phyloP scores from a whole-genome alignment of 2,329 filamentous ascomycete species.

The Verticillium longisporum region DNA sequence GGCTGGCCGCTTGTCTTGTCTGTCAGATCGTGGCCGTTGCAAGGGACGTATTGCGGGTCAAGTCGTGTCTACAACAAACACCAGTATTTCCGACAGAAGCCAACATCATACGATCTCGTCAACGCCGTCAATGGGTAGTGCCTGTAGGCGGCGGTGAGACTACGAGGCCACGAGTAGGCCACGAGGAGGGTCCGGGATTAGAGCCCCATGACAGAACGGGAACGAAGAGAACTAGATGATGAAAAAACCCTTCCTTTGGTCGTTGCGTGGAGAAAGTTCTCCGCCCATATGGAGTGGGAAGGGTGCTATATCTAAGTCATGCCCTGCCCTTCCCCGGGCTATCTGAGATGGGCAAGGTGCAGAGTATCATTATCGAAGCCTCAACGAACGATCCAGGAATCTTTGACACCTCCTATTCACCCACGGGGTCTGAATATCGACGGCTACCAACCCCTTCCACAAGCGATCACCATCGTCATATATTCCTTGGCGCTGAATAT shows the following conservation, averaged over 20 bases:
- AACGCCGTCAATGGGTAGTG: not conserved
- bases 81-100: not conserved
- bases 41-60: not conserved
- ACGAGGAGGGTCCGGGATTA: conserved; percentile 1
- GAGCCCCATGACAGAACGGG: too few species aligned
- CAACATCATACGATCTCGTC: conserved; percentile 2
- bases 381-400: not conserved
- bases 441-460: not conserved
- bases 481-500: not conserved
- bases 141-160: not conserved
- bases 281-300: not conserved
- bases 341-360: not conserved
- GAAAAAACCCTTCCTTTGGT: not conserved
- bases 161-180: not conserved
- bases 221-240: too few species aligned
- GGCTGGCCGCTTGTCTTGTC: not conserved
- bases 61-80: not conserved
- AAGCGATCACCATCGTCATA: not conserved
- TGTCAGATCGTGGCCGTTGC: not conserved
- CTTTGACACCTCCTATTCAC: not conserved
- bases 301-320: not conserved
- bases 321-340: not conserved
- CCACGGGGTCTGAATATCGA: not conserved
- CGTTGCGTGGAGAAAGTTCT: not conserved
- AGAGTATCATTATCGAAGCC: not conserved